A percentile compares a stretch with the other conserved stretches of the same genome.
Conservation (phyloP, 148 eudicot genomes). For the Persicaria maculosa region DNA sequence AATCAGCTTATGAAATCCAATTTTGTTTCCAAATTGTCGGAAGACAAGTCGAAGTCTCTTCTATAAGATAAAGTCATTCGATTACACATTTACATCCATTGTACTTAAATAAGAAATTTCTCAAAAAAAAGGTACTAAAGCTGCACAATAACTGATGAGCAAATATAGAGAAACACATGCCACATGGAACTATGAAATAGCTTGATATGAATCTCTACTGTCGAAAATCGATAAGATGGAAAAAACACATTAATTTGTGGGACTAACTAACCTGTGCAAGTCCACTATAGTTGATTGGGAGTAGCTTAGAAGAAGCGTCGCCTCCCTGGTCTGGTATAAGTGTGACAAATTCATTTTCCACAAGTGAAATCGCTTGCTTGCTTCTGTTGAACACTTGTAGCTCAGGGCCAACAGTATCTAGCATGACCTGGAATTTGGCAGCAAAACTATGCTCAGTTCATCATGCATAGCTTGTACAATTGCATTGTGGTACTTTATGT, state of each 20-base stretch:
- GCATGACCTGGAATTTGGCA: slow-evolving; percentile 45
- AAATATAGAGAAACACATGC: neutral
- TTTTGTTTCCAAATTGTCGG: neutral
- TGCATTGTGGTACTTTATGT: neutral
- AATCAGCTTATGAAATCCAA: neutral
- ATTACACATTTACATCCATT: neutral
- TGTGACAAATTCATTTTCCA: slow-evolving; percentile 44
- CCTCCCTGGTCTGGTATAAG: slow-evolving; percentile 47
- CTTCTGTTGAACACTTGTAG: slow-evolving; percentile 50
- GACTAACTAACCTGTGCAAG: slow-evolving; percentile 39
- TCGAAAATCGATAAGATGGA: neutral
- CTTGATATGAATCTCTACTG: too few species aligned
- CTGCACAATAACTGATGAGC: neutral
- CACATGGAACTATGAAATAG: too few species aligned
- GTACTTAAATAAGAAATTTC: neutral
- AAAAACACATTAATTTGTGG: neutral
- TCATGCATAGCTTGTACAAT: neutral
- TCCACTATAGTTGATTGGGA: slow-evolving; percentile 63
- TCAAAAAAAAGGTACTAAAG: neutral
- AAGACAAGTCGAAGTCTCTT: neutral
- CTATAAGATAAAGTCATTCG: neutral
- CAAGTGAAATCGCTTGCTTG: slow-evolving; percentile 47
- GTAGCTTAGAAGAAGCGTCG: slow-evolving; percentile 48
- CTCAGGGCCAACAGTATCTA: slow-evolving; percentile 67
- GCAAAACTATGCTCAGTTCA: neutral